Conservation (phyloP, 768 basidiomycete species). For the Tricholoma sp. region DNA sequence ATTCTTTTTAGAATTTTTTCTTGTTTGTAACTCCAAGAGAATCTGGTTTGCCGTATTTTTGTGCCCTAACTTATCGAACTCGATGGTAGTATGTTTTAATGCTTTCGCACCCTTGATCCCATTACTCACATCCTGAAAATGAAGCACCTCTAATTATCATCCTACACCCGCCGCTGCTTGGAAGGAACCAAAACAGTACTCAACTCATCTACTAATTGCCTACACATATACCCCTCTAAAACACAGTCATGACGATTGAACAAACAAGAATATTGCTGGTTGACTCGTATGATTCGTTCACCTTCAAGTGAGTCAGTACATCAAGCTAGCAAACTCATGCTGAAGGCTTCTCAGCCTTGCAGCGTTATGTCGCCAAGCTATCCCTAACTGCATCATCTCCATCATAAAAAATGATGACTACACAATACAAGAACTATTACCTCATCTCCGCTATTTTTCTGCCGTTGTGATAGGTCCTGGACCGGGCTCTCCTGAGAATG, state of each 20-base stretch:
- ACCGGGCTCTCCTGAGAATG: constrained; percentile 67
- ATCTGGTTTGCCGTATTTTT: too few species aligned
- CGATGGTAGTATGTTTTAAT: too few species aligned
- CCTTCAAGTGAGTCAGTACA: constrained; percentile 62
- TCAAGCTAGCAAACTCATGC: background rate
- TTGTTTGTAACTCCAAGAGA: too few species aligned
- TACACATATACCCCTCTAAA: background rate
- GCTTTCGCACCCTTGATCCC: too few species aligned
- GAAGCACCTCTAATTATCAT: background rate
- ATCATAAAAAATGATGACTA: constrained; percentile 73
- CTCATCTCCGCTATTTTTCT: constrained; percentile 55
- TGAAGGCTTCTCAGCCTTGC: constrained; percentile 49
- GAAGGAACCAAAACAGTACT: background rate
- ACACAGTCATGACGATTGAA: constrained; percentile 27
- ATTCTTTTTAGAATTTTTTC: too few species aligned
- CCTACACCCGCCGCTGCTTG: background rate
- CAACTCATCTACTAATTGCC: background rate
- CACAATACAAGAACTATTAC: constrained; percentile 42
- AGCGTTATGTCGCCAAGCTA: constrained; percentile 58
- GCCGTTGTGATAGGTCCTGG: constrained; percentile 76
- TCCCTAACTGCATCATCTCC: constrained; percentile 56
- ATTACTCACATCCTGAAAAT: background rate
- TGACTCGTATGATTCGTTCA: constrained; percentile 86
- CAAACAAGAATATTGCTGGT: constrained; percentile 60
- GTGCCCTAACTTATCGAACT: too few species aligned